Percentiles rank a stretch among this genome's conserved stretches.
These are phyloP conservation scores for Pachyrhizus erosus DNA, from an alignment of 306 rosid genomes.

Conservation along the genomic window DNA sequence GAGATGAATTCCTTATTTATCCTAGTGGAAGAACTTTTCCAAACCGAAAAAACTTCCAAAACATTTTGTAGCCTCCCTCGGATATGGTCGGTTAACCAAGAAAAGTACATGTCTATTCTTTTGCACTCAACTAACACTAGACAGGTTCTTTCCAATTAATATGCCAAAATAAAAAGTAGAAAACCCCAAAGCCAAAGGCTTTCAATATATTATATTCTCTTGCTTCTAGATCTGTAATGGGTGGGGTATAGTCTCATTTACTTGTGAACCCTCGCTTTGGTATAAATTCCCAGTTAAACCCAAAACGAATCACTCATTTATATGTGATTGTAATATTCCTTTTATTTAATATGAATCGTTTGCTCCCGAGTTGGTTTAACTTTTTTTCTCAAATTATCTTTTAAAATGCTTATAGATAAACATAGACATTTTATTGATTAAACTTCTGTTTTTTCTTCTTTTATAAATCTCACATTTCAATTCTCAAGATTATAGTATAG, in stretches of 20 bases:
- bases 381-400: background rate
- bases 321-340: slow-evolving; percentile 6
- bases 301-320: background rate
- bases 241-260: slow-evolving; percentile 26
- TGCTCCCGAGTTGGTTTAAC: background rate
- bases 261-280: slow-evolving; percentile 37
- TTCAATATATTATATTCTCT: slow-evolving; percentile 26
- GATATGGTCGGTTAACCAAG: slow-evolving; percentile 34
- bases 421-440: background rate
- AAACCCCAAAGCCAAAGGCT: background rate
- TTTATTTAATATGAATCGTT: background rate
- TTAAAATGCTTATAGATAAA: background rate
- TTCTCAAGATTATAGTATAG: background rate
- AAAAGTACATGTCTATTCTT: background rate
- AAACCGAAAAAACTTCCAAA: slow-evolving; percentile 26
- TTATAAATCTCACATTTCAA: background rate
- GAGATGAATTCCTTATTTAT: background rate
- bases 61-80: slow-evolving; percentile 1
- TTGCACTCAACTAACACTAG: background rate
- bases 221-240: slow-evolving; percentile 12
- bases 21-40: background rate
- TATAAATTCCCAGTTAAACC: slow-evolving; percentile 37
- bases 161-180: slow-evolving; percentile 13
- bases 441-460: background rate
- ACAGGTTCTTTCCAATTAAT: background rate